Conservation (phyloP, 805 yeast genomes). For the Wickerhamomyces tratensis region DNA sequence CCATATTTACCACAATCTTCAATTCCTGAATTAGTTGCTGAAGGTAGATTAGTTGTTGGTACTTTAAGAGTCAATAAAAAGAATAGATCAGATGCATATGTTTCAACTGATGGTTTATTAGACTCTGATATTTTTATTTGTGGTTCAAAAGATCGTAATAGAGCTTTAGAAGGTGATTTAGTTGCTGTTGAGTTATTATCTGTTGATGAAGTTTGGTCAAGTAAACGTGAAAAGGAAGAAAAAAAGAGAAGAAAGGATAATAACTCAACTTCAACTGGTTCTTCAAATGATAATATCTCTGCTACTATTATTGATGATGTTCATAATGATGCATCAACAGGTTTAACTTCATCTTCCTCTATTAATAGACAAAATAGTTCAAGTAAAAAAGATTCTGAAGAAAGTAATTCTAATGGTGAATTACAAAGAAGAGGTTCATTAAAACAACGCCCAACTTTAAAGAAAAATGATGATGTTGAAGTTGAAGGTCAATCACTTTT, state of each 20-base stretch:
- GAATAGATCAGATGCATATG: constrained; percentile 96
- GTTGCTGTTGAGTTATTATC: constrained; percentile 92
- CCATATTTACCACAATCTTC: constrained; percentile 94
- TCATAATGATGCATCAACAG: constrained; percentile 72
- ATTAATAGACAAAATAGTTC: constrained; percentile 4
- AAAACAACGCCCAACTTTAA: constrained; percentile 92
- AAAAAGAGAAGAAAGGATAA: constrained; percentile 83
- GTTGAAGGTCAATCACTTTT: constrained; percentile 95
- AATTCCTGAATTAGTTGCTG: constrained; percentile 79
- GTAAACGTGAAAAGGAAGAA: constrained; percentile 94
- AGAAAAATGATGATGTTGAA: constrained; percentile 96
- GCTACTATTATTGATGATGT: constrained; percentile 59
- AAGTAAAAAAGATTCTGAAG: constrained; percentile 19
- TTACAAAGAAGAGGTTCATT: constrained; percentile 79
- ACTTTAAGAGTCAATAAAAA: constrained; percentile 89
- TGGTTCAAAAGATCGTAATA: constrained; percentile 95
- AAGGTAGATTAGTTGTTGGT: constrained; percentile 90
- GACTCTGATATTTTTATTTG: constrained; percentile 97
- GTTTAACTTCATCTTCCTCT: constrained; percentile 21
- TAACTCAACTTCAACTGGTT: constrained; percentile 24
- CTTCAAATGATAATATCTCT: constrained; percentile 32
- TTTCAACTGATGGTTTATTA: constrained; percentile 89
- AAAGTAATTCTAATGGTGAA: constrained; percentile 16
- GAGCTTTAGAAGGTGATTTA: constrained; percentile 93
- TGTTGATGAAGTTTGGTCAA: constrained; percentile 97